Evolutionary conservation across 1,284 basidiomycete species (phyloP).

Genomic region (Cutaneotrichosporon sp.): DNA sequence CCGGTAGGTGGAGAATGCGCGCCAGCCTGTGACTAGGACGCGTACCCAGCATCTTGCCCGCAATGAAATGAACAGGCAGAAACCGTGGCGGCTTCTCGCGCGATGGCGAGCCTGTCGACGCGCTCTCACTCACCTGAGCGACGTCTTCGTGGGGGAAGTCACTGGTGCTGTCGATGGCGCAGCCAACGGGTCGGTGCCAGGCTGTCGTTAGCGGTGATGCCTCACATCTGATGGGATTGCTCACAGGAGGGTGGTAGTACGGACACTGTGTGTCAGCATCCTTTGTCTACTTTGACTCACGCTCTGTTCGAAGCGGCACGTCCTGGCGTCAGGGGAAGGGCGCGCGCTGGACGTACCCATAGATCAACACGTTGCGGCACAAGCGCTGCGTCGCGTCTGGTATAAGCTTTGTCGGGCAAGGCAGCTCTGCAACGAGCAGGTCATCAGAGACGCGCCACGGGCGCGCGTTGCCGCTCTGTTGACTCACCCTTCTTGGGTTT

Average conservation of each 20-base stretch:
- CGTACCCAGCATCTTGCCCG: not conserved
- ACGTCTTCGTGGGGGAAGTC: constrained; percentile 15
- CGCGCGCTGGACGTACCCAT: constrained; percentile 62
- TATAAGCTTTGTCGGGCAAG: not conserved
- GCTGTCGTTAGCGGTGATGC: constrained; percentile 10
- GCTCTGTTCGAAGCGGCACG: constrained; percentile 79
- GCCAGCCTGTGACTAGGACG: not conserved
- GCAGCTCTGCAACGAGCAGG: not conserved
- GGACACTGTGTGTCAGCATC: constrained; percentile 56
- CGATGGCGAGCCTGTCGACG: too few relatives aligned
- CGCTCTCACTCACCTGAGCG: constrained; percentile 18
- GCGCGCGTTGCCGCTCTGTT: constrained; percentile 52
- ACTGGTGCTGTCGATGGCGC: constrained; percentile 13
- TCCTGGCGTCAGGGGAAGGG: constrained; percentile 54
- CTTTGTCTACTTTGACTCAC: constrained; percentile 32
- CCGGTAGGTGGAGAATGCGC: not conserved
- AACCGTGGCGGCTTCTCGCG: not conserved
- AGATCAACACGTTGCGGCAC: constrained; percentile 82
- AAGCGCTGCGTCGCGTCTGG: constrained; percentile 61
- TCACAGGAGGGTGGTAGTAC: constrained; percentile 74
- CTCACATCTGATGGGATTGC: constrained; percentile 43
- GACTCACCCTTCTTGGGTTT: constrained; percentile 27
- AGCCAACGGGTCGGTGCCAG: constrained; percentile 20
- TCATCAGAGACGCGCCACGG: constrained; percentile 26
- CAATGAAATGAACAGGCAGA: not conserved